Percentiles rank a stretch among this genome's conserved stretches.
These are phyloP conservation scores for Talaromyces sp. DNA, from an alignment of 2,329 filamentous ascomycete genomes.

Conservation along the genomic window DNA sequence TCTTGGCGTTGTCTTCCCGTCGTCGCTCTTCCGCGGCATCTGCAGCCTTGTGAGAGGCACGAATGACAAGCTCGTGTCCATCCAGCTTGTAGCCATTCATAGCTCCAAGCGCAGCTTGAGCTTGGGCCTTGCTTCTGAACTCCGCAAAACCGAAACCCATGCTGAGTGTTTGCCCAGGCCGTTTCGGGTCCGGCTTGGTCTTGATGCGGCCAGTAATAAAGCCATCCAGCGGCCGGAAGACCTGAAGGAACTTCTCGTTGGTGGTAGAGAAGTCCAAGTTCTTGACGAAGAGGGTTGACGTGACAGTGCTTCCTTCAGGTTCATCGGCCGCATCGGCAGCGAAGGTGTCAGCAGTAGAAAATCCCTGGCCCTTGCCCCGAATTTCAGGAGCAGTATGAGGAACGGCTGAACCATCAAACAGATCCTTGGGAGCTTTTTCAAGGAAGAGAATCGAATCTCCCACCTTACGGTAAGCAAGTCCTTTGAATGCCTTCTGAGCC, in stretches of 20 bases:
- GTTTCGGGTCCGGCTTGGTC: slow-evolving; percentile 91
- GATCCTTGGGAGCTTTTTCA: slow-evolving; percentile 84
- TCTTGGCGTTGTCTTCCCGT: slow-evolving; percentile 81
- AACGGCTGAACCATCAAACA: slow-evolving; percentile 60
- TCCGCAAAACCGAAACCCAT: slow-evolving; percentile 98
- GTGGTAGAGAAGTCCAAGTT: slow-evolving; percentile 93
- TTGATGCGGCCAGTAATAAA: slow-evolving; percentile 90
- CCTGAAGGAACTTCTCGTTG: slow-evolving; percentile 71
- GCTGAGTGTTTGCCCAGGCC: slow-evolving; percentile 81
- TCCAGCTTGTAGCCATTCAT: slow-evolving; percentile 92
- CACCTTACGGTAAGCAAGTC: slow-evolving; percentile 84
- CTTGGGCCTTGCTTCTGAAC: slow-evolving; percentile 76
- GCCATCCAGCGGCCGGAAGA: slow-evolving; percentile 79
- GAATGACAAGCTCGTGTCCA: slow-evolving; percentile 80
- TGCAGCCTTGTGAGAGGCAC: slow-evolving; percentile 80
- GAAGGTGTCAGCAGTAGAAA: slow-evolving; percentile 47
- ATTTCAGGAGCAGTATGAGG: slow-evolving; percentile 34
- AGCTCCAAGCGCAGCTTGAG: slow-evolving; percentile 75
- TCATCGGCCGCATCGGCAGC: slow-evolving; percentile 45
- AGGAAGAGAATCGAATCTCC: slow-evolving; percentile 90
- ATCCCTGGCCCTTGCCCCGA: slow-evolving; percentile 42
- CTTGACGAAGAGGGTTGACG: slow-evolving; percentile 85
- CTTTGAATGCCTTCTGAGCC: slow-evolving; percentile 79
- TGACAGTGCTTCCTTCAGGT: slow-evolving; percentile 52
- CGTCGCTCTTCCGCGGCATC: slow-evolving; percentile 87